Base-by-base conservation (phyloP, 1,284 basidiomycete genomes). In the Tremellales sp. region DNA sequence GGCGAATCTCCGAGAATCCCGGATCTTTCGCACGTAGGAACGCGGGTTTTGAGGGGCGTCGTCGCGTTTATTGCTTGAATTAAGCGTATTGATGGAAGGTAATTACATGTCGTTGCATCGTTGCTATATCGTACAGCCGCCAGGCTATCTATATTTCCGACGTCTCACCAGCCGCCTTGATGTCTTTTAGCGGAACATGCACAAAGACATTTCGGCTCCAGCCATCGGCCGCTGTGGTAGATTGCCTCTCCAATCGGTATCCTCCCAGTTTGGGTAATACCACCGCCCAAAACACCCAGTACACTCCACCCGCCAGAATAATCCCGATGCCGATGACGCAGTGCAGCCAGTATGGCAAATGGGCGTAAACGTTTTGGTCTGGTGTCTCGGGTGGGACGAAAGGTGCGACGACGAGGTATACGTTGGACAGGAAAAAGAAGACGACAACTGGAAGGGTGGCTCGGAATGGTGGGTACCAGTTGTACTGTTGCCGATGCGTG, bases 381-480 rank as follows among this genome's bases (percentile, higher is more conserved):
- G 33, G 33, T n/a, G 33, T 36, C 13, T 36, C 52, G 24, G 74
- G 75, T 2, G 74, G 75, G 13, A 75, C 60, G 73, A 73, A 80
- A 5, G 79, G 79, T 56, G 80, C 75, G 43, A 78, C 64, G 35
- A 80, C 71, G 13, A 80, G 61, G 57, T 77, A 78, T 13, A 78
- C 60, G n/a, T 69, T 66, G 52, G 75, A 60, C 0, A 70, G 47
- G 40, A 79, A 68, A 17, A 73, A 64, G 51, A 80, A 60, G n/a
- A 76, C 21, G 24, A 70, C 46, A 11, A 58, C 74, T 68, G 66
- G 62, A 73, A 80, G 33, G 19, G 33, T 36, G 6, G 33, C 52
- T 75, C 72, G 4, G 66, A 54, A 3, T 54, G 64, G 2, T 73
- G 68, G 7, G 77, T 64, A 10, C 74, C 73, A 36, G 33, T 36